Evolutionary conservation across 208 protist species (phyloP), one percentile per base, ranked within the genome.

Genomic region (Crithidia expoeki): DNA sequence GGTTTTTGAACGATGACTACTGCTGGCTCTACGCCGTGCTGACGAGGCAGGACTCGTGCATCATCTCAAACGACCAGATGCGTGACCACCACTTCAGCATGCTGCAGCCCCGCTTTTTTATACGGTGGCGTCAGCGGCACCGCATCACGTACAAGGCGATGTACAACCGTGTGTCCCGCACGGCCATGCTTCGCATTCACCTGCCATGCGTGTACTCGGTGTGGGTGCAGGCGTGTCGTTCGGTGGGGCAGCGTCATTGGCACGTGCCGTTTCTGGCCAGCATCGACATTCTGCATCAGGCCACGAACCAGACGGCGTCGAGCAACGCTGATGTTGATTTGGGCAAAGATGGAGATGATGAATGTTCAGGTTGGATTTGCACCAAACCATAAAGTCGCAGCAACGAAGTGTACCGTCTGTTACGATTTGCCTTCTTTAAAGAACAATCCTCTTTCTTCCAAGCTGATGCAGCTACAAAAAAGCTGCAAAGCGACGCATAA

Each of bases 1-100:
- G 68, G 7, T 94, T 96, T 67, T 70, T 93, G n/a, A 94, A 93
- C 74, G 90, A 95, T 53, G 90, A 95, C 63, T 93, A 90, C 74
- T 93, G 87, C 72, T 95, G 90, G 90, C 66, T 95, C 4, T 92
- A 88, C 78, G 90, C 83, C 2, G 82, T 85, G 6, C 68, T 95
- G 36, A 62, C 44, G 7, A 64, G 79, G 27, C 79, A 78, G 1
- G 75, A 79, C 38, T 85, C 74, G 25, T 80, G 74, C 68, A 77
- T 95, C 46, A 68, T 93, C 27, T 90, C 87, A 2, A 95, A 95
- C 56, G 90, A 95, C 53, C 87, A 88, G 60, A 95, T 95, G 90
- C 85, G 90, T 16, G 90, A 95, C 63, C 90, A 95, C 63, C 88
- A 95, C 68, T 95, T 95, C 61, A 64, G 72, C 30, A 64, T 93